These are phyloP conservation scores for Stemphylium vesicarium DNA, from an alignment of 2,329 filamentous ascomycete genomes.

Conservation along the genomic window DNA sequence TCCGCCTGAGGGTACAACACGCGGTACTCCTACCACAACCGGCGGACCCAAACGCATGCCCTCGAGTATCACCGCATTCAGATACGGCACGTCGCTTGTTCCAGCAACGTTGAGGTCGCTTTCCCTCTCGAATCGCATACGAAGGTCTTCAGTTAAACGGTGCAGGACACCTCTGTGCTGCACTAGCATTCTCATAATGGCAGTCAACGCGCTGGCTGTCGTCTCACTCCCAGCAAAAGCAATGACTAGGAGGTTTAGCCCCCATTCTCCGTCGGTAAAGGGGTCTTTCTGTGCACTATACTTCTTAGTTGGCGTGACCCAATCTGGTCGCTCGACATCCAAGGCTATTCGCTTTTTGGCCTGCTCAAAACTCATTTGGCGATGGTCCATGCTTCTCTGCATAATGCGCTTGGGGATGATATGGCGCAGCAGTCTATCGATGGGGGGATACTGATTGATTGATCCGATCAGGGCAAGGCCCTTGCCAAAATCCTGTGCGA, in stretches of 20 bases:
- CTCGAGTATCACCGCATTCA: slow-evolving; percentile 49
- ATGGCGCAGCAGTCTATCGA: slow-evolving; percentile 31
- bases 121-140: slow-evolving; percentile 28
- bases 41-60: slow-evolving; percentile 42
- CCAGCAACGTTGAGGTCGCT: slow-evolving; percentile 30
- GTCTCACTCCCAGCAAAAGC: slow-evolving; percentile 56
- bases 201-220: slow-evolving; percentile 48
- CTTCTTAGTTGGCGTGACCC: slow-evolving; percentile 35
- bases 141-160: slow-evolving; percentile 32
- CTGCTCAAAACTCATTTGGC: slow-evolving; percentile 30
- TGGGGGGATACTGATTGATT: slow-evolving; percentile 32
- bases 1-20: slow-evolving; percentile 30
- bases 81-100: slow-evolving; percentile 30
- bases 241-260: slow-evolving; percentile 46
- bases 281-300: slow-evolving; percentile 27
- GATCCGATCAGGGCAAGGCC: slow-evolving; percentile 38
- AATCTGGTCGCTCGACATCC: slow-evolving; percentile 32
- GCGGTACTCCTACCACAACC: slow-evolving; percentile 22
- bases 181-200: slow-evolving; percentile 42
- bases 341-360: slow-evolving; percentile 30
- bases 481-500: slow-evolving; percentile 35
- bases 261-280: slow-evolving; percentile 43
- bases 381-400: slow-evolving; percentile 31
- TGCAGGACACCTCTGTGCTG: slow-evolving; percentile 36
- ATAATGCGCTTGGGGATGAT: slow-evolving; percentile 34